Conservation (phyloP, 202 grass and related monocot species). For the Panicum hallii region DNA sequence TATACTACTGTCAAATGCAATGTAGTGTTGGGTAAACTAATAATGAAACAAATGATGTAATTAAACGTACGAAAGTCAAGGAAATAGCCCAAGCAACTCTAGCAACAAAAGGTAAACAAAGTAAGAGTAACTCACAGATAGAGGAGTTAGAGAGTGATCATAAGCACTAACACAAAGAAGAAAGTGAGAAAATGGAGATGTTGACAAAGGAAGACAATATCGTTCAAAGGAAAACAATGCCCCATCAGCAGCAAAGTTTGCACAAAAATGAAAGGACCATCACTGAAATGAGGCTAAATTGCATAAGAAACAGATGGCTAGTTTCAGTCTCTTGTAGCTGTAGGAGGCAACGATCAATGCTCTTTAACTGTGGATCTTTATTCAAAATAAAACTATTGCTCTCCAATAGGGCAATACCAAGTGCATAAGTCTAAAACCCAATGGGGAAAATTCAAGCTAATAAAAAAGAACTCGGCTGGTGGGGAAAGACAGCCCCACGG, state of each 20-base stretch:
- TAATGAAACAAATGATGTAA: background rate
- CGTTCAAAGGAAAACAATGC: conserved; percentile 3
- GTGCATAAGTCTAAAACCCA: background rate
- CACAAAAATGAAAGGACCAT: background rate
- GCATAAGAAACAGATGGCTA: background rate
- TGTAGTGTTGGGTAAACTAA: background rate
- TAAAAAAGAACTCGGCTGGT: background rate
- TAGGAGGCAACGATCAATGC: background rate
- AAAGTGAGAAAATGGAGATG: background rate
- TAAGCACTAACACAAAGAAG: background rate
- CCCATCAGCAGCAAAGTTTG: conserved; percentile 5
- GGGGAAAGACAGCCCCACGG: background rate
- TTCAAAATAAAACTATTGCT: conserved; percentile 6
- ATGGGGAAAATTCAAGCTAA: background rate
- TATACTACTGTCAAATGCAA: background rate
- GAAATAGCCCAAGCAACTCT: background rate
- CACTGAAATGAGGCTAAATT: background rate
- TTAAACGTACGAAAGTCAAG: background rate
- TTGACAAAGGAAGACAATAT: background rate
- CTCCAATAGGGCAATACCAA: background rate
- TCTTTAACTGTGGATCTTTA: background rate
- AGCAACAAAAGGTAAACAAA: background rate
- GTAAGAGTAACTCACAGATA: background rate
- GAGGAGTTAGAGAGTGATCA: background rate
- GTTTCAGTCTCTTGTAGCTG: conserved; percentile 13